phyloP scores from a whole-genome alignment of 345 rosid species.

The Salix exigua region DNA sequence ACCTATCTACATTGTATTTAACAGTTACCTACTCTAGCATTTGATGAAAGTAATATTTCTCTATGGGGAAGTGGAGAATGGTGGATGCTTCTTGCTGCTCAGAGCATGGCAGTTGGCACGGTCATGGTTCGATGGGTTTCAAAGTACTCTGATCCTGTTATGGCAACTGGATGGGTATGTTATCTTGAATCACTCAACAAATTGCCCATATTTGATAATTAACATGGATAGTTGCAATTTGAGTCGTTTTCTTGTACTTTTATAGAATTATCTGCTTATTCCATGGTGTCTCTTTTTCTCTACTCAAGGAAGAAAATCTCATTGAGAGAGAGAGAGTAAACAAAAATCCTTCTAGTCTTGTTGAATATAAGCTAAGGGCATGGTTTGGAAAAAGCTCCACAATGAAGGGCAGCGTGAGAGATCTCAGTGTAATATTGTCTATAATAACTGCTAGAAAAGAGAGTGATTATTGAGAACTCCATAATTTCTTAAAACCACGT shows the following conservation, averaged over 20 bases:
- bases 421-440: neutral
- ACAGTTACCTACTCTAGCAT: slow-evolving; percentile 62
- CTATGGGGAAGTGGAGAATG: slow-evolving; percentile 96
- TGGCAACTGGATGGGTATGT: slow-evolving; percentile 98
- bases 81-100: slow-evolving; percentile 99
- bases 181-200: neutral
- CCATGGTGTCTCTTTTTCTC: neutral
- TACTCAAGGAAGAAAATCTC: neutral
- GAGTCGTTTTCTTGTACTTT: neutral
- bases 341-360: neutral
- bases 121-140: slow-evolving; percentile 96
- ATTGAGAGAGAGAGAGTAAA: neutral
- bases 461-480: too few species aligned
- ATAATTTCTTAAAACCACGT: too few species aligned
- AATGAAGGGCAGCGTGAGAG: neutral
- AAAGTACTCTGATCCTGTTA: slow-evolving; percentile 83
- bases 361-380: neutral
- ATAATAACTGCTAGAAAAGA: too few species aligned
- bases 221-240: neutral
- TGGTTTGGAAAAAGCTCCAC: neutral
- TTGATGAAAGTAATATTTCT: slow-evolving; percentile 51
- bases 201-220: slow-evolving; percentile 1
- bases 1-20: neutral
- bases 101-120: slow-evolving; percentile 93
- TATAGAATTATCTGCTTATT: too few species aligned